These are phyloP conservation scores for Solanum chaucha DNA, from an alignment of 257 asterid genomes.

Conservation along the genomic window DNA sequence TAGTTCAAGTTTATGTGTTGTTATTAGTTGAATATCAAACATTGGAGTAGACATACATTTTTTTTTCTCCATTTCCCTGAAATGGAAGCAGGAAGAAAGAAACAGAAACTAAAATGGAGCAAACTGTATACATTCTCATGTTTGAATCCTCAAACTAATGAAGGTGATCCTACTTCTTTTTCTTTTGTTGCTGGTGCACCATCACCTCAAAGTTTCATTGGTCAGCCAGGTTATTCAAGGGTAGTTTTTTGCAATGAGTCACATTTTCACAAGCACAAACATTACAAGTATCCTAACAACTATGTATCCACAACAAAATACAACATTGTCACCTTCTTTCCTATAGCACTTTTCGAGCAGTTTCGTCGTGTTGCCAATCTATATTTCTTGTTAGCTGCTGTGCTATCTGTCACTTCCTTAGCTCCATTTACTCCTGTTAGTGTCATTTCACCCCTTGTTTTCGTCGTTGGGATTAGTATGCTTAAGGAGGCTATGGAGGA, in stretches of 20 bases:
- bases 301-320: slow-evolving; percentile 86
- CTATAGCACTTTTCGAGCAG: slow-evolving; percentile 88
- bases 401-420: slow-evolving; percentile 63
- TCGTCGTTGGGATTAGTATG: slow-evolving; percentile 96
- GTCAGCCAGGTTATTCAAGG: slow-evolving; percentile 53
- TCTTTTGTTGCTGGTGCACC: slow-evolving; percentile 2
- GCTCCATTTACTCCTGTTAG: slow-evolving; percentile 68
- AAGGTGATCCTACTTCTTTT: slow-evolving; percentile 16
- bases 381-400: slow-evolving; percentile 86
- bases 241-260: slow-evolving; percentile 77
- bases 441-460: slow-evolving; percentile 72
- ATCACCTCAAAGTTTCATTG: slow-evolving; percentile 37
- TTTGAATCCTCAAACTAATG: slow-evolving; percentile 31
- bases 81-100: slow-evolving; percentile 67
- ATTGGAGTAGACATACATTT: not conserved
- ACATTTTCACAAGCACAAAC: slow-evolving; percentile 46
- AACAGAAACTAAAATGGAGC: slow-evolving; percentile 77
- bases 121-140: slow-evolving; percentile 74
- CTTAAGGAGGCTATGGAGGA: slow-evolving; percentile 93
- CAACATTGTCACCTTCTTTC: slow-evolving; percentile 70
- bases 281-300: slow-evolving; percentile 56
- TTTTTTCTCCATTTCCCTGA: not conserved
- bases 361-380: slow-evolving; percentile 90
- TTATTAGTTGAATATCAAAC: not conserved
- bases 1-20: not conserved